Percentiles rank a stretch among this genome's conserved stretches.
phyloP scores from a whole-genome alignment of 768 basidiomycete genomes.

The Suillus occidentalis region DNA sequence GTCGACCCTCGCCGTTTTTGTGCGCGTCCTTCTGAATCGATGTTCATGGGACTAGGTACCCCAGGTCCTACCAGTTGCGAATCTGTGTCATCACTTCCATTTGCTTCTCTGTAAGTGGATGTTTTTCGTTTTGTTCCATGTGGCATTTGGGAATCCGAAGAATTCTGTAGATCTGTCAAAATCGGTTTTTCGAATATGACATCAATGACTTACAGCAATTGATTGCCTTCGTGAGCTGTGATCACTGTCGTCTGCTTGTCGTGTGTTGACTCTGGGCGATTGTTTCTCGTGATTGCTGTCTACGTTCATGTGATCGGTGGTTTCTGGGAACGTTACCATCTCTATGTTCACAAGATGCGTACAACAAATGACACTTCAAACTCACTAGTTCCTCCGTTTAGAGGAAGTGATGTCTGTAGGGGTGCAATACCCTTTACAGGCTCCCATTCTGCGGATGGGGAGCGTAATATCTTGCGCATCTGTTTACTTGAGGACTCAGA shows the following conservation, averaged over 20 bases:
- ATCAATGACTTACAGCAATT: conserved; percentile 52
- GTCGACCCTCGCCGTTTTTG: conserved; percentile 84
- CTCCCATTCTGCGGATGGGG: conserved; percentile 51
- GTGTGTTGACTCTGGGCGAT: conserved; percentile 26
- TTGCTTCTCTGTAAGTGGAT: conserved; percentile 60
- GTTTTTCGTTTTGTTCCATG: conserved; percentile 84
- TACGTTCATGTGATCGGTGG: conserved; percentile 39
- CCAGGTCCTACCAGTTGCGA: conserved; percentile 69
- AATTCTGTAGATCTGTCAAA: conserved; percentile 24
- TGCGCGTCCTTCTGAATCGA: conserved; percentile 65
- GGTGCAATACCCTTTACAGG: conserved; percentile 20
- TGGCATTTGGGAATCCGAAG: conserved; percentile 41
- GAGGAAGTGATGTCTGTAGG: conserved; percentile 16
- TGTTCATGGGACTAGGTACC: conserved; percentile 55
- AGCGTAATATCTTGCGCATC: conserved; percentile 60
- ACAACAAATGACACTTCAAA: conserved; percentile 17
- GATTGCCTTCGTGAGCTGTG: conserved; percentile 73
- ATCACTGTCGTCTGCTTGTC: conserved; percentile 56
- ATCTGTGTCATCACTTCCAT: conserved; percentile 63
- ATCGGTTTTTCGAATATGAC: background rate
- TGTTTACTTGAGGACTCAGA: conserved; percentile 38
- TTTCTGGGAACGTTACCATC: conserved; percentile 26
- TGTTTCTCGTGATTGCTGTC: conserved; percentile 33
- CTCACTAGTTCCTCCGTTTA: conserved; percentile 25
- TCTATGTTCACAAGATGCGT: conserved; percentile 12